Conservation (phyloP, 2,329 filamentous ascomycete genomes). For the Helminthosporium solani region DNA sequence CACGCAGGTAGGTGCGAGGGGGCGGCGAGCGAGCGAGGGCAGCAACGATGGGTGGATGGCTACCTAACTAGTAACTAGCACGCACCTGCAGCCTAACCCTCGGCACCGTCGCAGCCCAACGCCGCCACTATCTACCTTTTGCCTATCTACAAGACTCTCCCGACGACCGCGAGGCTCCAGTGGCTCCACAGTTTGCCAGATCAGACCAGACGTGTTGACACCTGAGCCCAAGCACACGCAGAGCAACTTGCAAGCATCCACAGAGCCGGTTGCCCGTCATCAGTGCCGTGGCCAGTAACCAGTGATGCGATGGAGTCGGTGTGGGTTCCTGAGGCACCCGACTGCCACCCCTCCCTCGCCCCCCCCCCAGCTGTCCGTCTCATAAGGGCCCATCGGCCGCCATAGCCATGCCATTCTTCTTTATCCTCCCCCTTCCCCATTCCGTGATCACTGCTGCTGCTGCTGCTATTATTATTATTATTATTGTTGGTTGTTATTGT, state of each 20-base stretch:
- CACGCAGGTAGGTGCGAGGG: too few relatives aligned
- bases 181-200: too few relatives aligned
- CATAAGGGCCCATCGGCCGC: not conserved
- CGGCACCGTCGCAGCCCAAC: constrained; percentile 3
- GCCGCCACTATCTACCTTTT: constrained; percentile 8
- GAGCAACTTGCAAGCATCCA: too few relatives aligned
- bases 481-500: too few relatives aligned
- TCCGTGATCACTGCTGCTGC: not conserved
- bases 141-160: too few relatives aligned
- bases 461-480: not conserved
- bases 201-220: not conserved
- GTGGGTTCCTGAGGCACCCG: constrained; percentile 1
- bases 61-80: too few relatives aligned
- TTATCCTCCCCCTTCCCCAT: not conserved
- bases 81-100: too few relatives aligned
- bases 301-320: constrained; percentile 3
- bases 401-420: not conserved
- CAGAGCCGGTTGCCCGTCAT: too few relatives aligned
- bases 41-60: not conserved
- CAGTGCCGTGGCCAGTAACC: not conserved
- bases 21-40: not conserved
- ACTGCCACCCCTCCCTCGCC: not conserved
- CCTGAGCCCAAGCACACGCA: too few relatives aligned
- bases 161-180: too few relatives aligned
- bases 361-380: not conserved